These are phyloP conservation scores for Cercis canadensis DNA, from an alignment of 306 rosid genomes.

Conservation along the genomic window DNA sequence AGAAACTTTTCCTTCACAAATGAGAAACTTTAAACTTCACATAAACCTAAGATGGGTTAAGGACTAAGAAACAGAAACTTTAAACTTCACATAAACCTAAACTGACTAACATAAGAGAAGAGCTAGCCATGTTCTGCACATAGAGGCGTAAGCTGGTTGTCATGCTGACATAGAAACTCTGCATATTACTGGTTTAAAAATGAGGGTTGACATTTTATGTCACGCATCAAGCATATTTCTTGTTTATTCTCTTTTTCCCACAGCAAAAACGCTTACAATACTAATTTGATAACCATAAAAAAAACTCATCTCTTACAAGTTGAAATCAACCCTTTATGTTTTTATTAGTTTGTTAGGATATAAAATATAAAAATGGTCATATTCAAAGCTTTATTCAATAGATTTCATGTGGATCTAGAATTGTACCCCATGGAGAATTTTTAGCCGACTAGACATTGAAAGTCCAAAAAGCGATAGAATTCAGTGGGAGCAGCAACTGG, in stretches of 20 bases:
- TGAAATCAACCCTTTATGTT: neutral
- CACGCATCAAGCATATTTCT: neutral
- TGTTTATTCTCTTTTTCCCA: too few relatives aligned
- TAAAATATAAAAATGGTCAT: slow-evolving; percentile 11
- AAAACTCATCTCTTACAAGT: slow-evolving; percentile 28
- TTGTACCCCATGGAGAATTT: slow-evolving; percentile 26
- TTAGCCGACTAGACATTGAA: neutral
- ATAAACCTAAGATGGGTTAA: neutral
- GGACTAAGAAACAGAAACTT: neutral
- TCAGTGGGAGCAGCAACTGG: slow-evolving; percentile 34
- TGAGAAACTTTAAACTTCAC: slow-evolving; percentile 1
- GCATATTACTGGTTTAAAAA: slow-evolving; percentile 1
- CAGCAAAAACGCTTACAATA: too few relatives aligned
- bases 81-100: neutral
- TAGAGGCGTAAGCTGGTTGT: slow-evolving; percentile 24
- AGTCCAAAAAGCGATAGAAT: slow-evolving; percentile 13
- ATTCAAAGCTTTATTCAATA: slow-evolving; percentile 17
- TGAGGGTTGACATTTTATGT: neutral
- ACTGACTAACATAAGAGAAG: neutral
- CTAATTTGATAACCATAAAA: too few relatives aligned
- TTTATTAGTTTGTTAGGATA: neutral
- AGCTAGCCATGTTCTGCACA: neutral
- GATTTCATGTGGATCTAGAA: slow-evolving; percentile 22
- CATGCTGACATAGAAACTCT: slow-evolving; percentile 37
- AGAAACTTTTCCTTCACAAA: neutral